Percentiles rank a stretch among this genome's conserved stretches.
Evolutionary conservation across 1,284 basidiomycete species (phyloP).

Genomic region (Boletellus sp.): DNA sequence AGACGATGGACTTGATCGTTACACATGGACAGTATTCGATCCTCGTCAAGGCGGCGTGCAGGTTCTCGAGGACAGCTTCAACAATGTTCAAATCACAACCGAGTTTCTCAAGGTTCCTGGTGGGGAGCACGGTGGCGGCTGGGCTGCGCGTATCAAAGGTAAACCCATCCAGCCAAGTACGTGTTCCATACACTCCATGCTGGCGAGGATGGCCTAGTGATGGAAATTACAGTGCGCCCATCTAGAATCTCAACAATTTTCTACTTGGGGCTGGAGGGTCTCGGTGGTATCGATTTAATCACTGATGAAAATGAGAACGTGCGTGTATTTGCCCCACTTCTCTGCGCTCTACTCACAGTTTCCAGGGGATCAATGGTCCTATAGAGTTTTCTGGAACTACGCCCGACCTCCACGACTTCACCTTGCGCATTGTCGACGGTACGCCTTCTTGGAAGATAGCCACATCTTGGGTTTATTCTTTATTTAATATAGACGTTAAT

Average conservation of each 20-base stretch:
- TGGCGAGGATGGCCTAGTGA: slow-evolving; percentile 3
- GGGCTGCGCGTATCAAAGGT: slow-evolving; percentile 87
- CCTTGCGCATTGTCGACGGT: slow-evolving; percentile 80
- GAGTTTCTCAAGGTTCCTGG: slow-evolving; percentile 81
- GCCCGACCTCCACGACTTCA: slow-evolving; percentile 79
- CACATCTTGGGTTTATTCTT: slow-evolving; percentile 2
- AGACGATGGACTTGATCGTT: slow-evolving; percentile 73
- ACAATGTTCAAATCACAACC: slow-evolving; percentile 84
- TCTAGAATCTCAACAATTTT: slow-evolving; percentile 76
- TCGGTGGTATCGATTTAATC: slow-evolving; percentile 79
- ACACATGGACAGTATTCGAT: slow-evolving; percentile 88
- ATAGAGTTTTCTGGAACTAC: slow-evolving; percentile 70
- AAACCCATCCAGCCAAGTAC: slow-evolving; percentile 68
- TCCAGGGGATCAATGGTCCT: slow-evolving; percentile 68
- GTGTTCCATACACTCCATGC: slow-evolving; percentile 19
- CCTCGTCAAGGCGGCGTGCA: slow-evolving; percentile 82
- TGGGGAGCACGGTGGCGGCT: slow-evolving; percentile 80
- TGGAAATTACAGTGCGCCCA: slow-evolving; percentile 39
- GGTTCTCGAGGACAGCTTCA: slow-evolving; percentile 73
- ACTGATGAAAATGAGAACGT: slow-evolving; percentile 73
- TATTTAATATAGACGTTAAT: slow-evolving; percentile 53
- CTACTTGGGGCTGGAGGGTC: slow-evolving; percentile 83
- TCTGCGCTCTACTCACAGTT: slow-evolving; percentile 3
- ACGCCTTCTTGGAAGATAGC: slow-evolving; percentile 15
- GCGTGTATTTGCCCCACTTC: slow-evolving; percentile 17